Base-by-base conservation (phyloP, 306 rosid genomes). In the Malus asiatica region DNA sequence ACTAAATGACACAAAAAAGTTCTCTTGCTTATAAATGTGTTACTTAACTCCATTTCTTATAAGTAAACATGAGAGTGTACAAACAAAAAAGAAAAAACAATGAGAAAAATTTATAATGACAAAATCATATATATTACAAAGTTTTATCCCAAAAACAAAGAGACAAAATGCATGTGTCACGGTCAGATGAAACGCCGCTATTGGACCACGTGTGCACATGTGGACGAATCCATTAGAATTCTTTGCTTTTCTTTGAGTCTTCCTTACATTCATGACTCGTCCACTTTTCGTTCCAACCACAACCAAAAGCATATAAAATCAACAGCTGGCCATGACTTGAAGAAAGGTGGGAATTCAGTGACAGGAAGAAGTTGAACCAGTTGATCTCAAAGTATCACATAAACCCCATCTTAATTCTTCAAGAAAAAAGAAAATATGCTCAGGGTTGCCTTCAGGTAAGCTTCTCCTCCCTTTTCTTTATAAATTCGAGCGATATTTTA, bases 361-460 rank as follows among this genome's bases (percentile, higher is more conserved):
- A 51, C 16, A 16, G 55, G 55, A 5, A 18, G 20, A 51, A 51
- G 55, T 51, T 15, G 55, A 51, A 51, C 20, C 55, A 51, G 55
- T 51, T 51, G 55, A 51, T 2, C 20, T 15, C 55, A 51, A n/a
- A 40, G 23, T 13, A 55, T 14, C 66, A 15, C 66, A 15, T 9
- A 38, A 58, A 23, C 68, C 27, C 51, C 68, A 73, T 58, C 40
- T 51, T 51, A 15, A 1, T 59, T 40, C 68, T 59, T 73, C 42
- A 40, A 14, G 40, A 38, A 38, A 6, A 38, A 38, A 0, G 0
- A 38, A 38, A 38, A 38, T 4, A 75, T 75, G 79, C 3, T 66
- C 40, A 23, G 53, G 72, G 25, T 66, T 33, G 79, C 72, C 9
- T 22, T 22, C 12, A 75, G 79, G 79, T 75, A 65, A 20, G 66